Base-by-base conservation (phyloP, 176 grass and related monocot species). In the Oryza nivara region DNA sequence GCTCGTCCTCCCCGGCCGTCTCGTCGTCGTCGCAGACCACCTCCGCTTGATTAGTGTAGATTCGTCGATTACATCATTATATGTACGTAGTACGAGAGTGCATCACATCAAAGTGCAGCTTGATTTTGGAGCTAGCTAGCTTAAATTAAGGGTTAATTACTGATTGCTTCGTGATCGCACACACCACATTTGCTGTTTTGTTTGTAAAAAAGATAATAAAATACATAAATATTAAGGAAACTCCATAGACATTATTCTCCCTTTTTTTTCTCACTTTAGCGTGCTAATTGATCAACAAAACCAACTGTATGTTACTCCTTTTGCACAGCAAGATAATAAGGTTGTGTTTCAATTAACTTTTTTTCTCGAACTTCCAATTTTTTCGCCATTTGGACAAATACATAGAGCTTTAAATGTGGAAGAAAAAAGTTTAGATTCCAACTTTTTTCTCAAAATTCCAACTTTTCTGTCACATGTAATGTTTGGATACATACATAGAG, bases 11-110 rank as follows among this genome's bases (percentile, higher is more conserved):
- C 11, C 89, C 89, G 25, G 38, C 83, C 4, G 72, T 63, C 8
- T 94, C 81, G 3, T 93, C 88, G 9, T 94, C 89, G 23, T 89
- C 92, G 8, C 86, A 89, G 16, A 89, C 92, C 2, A 79, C 77
- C 2, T 89, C 83, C n/a, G 89, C 77, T 9, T 76, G 58, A 80
- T n/a, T 43, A 47, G 67, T 70, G 45, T 78, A 82, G 73, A 60
- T 68, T 63, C 40, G 11, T 43, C 34, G 69, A 48, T 65, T 30
- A 79, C 40, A 41, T 41, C 40, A 41, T 41, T 8, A 41, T 6
- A 73, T 40, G 32, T 81, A 51, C 14, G 15, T 43, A 19, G 15
- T 43, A 19, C 12, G 38, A 38, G 9, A 68, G n/a, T 67, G 6
- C 15, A 16, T 83, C 70, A 22, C 43, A 25, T 43, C 28, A 38